Base-by-base conservation (phyloP, 2,329 filamentous ascomycete species). In the Cladosporium sp. region DNA sequence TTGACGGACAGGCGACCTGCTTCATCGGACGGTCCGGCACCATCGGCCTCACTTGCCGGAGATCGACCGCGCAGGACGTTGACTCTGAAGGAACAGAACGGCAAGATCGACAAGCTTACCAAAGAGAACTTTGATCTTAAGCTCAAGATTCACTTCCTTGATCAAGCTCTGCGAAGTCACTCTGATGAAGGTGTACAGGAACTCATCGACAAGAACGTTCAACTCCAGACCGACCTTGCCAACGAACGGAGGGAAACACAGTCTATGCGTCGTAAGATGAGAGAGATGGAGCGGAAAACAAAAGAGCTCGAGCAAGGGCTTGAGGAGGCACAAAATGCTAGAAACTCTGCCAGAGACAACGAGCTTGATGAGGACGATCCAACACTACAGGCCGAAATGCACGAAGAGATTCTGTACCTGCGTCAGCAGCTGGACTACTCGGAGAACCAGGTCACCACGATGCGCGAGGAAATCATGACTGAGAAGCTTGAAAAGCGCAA, bases 71-170 rank as follows among this genome's bases (percentile, higher is more conserved):
- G 74, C 66, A 74, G 72, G 65, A 74, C 73, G 49, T 74, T 99
- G 79, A 98, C 95, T 0, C 82, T 99, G 49, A 98, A 97, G 77
- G 95, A 99, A 78, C 95, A 99, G 78, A 97, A 94, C 75, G 96
- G 91, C 79, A 98, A 94, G 16, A 97, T 99, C 69, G 95, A 99
- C 78, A 89, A 93, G 66, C 84, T 98, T 2, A 96, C 92, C 67
- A 99, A 99, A 79, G 95, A 99, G 78, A 99, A 99, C 70, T 99
- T 98, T 76, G 94, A 97, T 76, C 81, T 98, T 64, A 97, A 98
- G 79, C 88, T 98, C 79, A 96, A 97, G 77, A 95, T 98, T 69
- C 96, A 97, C 84, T 99, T 97, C 75, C 85, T 99, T 58, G 96
- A 94, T 73, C 92, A 98, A 77, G 91, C 94, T 1, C 82, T 99